These are phyloP conservation scores for Pseudogymnoascus sp. DNA, from an alignment of 2,329 filamentous ascomycete species.

Conservation along the genomic window DNA sequence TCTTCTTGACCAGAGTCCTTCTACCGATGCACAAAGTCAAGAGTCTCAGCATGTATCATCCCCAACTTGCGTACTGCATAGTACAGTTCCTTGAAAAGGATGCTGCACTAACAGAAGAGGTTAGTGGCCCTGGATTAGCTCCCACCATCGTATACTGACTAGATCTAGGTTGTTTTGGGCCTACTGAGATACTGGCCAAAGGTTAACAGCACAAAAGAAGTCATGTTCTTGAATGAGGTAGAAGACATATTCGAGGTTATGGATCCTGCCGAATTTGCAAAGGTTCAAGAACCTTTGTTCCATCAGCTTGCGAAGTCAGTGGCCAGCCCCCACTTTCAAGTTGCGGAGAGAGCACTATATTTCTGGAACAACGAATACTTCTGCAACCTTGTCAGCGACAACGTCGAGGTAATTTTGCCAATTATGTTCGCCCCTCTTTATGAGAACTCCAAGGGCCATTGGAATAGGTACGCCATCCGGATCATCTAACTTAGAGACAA, in stretches of 20 bases:
- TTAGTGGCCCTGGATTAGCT: constrained; percentile 36
- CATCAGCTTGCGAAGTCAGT: constrained; percentile 97
- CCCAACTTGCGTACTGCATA: constrained; percentile 96
- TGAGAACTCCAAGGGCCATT: constrained; percentile 98
- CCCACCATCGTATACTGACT: constrained; percentile 14
- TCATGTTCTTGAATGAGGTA: constrained; percentile 99
- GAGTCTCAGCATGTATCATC: constrained; percentile 99
- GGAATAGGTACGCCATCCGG: constrained; percentile 73
- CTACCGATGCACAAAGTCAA: constrained; percentile 97
- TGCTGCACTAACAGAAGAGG: constrained; percentile 92
- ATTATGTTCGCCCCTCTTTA: constrained; percentile 99
- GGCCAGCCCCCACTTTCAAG: constrained; percentile 97
- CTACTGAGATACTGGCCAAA: constrained; percentile 97
- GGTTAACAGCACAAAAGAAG: constrained; percentile 98
- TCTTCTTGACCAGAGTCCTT: constrained; percentile 89
- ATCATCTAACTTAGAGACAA: background rate
- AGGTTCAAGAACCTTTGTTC: constrained; percentile 96
- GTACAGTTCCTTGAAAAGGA: constrained; percentile 99
- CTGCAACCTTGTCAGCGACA: constrained; percentile 97
- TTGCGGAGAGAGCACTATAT: constrained; percentile 92
- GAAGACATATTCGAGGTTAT: constrained; percentile 99
- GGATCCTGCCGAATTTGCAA: constrained; percentile 97
- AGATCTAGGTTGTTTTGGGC: constrained; percentile 74
- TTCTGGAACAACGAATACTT: constrained; percentile 99
- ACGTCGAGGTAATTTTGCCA: constrained; percentile 94